These are phyloP conservation scores for Sarocladium brachiariae DNA, from an alignment of 2,329 filamentous ascomycete species.

Conservation along the genomic window DNA sequence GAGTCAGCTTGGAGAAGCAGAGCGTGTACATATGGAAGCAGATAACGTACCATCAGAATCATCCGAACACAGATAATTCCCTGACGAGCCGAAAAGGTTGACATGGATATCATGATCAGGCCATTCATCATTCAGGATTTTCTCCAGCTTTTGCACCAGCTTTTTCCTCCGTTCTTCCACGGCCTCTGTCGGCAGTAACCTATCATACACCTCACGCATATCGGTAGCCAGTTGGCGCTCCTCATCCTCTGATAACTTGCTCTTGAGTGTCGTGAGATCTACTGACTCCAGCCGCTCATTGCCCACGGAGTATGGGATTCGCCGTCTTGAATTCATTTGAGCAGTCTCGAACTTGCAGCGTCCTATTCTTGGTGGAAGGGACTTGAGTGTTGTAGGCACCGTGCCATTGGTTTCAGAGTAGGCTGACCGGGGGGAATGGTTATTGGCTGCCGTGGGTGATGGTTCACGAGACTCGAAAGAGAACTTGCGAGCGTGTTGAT, in stretches of 20 bases:
- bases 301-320: conserved; percentile 91
- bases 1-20: neutral
- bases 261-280: conserved; percentile 66
- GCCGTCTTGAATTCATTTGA: conserved; percentile 69
- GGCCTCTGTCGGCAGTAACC: conserved; percentile 72
- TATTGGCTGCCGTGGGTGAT: conserved; percentile 69
- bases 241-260: conserved; percentile 62
- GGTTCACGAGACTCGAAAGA: conserved; percentile 71
- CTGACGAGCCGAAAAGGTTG: conserved; percentile 95
- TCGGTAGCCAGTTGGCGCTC: conserved; percentile 71
- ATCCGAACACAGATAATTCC: conserved; percentile 88
- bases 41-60: conserved; percentile 78
- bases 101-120: conserved; percentile 85
- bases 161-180: conserved; percentile 69
- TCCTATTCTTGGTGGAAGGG: conserved; percentile 49
- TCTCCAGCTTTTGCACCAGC: conserved; percentile 82
- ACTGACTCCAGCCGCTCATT: conserved; percentile 68
- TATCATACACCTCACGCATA: conserved; percentile 78
- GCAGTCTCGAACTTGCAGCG: conserved; percentile 87
- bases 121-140: conserved; percentile 84
- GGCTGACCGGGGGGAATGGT: conserved; percentile 81
- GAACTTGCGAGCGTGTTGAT: conserved; percentile 79
- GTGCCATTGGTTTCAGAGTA: conserved; percentile 82
- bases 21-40: neutral
- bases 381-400: conserved; percentile 56